Percentiles rank a stretch among this genome's conserved stretches.
Conservation (phyloP, 2,329 filamentous ascomycete genomes). For the Dactylella cylindrospora region DNA sequence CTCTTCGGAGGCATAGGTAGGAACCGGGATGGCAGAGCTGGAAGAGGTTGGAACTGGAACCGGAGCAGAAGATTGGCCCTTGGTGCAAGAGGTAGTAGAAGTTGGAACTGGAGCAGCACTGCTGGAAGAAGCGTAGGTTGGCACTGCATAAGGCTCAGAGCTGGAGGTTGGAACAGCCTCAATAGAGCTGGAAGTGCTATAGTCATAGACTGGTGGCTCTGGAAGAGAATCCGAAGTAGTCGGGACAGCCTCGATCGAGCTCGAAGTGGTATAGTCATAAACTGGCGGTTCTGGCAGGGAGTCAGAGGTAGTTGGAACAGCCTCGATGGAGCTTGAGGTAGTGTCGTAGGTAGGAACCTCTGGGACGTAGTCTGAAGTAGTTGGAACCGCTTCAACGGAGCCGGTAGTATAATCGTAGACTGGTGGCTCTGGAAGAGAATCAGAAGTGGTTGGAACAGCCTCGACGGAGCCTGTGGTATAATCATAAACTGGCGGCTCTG, state of each 20-base stretch:
- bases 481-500: conserved; percentile 1
- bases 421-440: too few relatives aligned
- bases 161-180: conserved; percentile 18
- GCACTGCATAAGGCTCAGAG: conserved; percentile 1
- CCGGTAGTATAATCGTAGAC: too few relatives aligned
- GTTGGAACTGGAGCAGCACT: conserved; percentile 2
- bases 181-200: conserved; percentile 5
- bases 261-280: not conserved
- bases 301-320: conserved; percentile 24
- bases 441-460: conserved; percentile 13
- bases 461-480: conserved; percentile 4
- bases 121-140: not conserved
- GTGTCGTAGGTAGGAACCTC: conserved; percentile 15
- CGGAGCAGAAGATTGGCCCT: conserved; percentile 17
- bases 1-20: too few relatives aligned
- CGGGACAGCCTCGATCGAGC: not conserved
- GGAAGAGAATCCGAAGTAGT: conserved; percentile 1
- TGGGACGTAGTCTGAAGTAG: conserved; percentile 12
- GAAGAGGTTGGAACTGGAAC: conserved; percentile 15
- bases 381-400: conserved; percentile 12
- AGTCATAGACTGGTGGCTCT: conserved; percentile 1
- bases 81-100: conserved; percentile 25
- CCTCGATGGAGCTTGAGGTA: conserved; percentile 11
- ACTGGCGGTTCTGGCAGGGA: too few relatives aligned
- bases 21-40: too few relatives aligned